phyloP scores from a whole-genome alignment of 495 filamentous ascomycete species.

The Penicillium ochrochloron region DNA sequence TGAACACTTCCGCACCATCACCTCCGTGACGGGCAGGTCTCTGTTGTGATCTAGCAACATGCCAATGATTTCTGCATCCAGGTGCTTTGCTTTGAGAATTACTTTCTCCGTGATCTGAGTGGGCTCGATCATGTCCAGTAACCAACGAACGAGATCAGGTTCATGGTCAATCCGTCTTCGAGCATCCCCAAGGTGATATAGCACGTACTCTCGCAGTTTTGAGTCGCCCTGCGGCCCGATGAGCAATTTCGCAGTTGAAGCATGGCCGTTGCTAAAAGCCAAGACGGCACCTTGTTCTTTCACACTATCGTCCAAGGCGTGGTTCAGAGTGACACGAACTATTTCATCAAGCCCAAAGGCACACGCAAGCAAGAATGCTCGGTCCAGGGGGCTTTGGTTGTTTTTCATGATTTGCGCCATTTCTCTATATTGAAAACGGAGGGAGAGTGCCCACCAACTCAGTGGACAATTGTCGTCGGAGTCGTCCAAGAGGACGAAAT shows the following conservation, averaged over 20 bases:
- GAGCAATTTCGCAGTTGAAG: neutral
- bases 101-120: neutral
- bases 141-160: neutral
- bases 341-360: neutral
- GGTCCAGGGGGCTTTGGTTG: neutral
- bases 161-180: neutral
- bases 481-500: neutral
- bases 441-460: neutral
- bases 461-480: neutral
- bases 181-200: neutral
- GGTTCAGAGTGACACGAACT: neutral
- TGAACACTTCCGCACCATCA: neutral
- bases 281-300: neutral
- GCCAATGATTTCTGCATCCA: neutral
- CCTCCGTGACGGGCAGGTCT: neutral
- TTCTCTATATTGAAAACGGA: neutral
- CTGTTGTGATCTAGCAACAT: neutral
- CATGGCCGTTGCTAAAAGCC: neutral
- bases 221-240: neutral
- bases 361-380: constrained; percentile 1
- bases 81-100: neutral
- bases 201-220: neutral
- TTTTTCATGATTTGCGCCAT: neutral
- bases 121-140: neutral
- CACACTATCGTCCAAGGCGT: neutral